Evolutionary conservation across 176 grass and related monocot genomes (phyloP).

Genomic region (Elaeis guineensis): DNA sequence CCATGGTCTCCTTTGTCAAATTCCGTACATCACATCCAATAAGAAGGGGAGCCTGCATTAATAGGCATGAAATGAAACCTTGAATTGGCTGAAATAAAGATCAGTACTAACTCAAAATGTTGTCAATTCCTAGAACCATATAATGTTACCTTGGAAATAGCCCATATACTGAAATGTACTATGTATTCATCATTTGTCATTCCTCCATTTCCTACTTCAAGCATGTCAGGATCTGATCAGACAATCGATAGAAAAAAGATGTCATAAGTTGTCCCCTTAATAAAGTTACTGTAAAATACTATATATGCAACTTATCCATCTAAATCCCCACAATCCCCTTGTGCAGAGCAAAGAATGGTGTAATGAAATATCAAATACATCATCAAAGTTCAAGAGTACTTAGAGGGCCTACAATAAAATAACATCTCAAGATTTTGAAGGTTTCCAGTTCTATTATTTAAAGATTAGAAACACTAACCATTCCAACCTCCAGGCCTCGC

Average conservation of each 20-base stretch:
- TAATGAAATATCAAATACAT: too few species aligned
- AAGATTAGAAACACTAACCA: constrained; percentile 19
- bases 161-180: constrained; percentile 88
- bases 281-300: too few species aligned
- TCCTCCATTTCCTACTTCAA: constrained; percentile 84
- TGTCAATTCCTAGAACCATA: background rate
- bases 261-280: too few species aligned
- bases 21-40: constrained; percentile 80
- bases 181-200: constrained; percentile 72
- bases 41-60: constrained; percentile 67
- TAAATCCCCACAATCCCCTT: too few species aligned
- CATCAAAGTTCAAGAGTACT: too few species aligned
- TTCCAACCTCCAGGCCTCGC: constrained; percentile 87
- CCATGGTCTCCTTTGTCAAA: constrained; percentile 57
- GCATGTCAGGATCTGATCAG: constrained; percentile 28
- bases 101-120: too few species aligned
- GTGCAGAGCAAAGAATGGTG: too few species aligned
- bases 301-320: too few species aligned
- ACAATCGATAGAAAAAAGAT: too few species aligned
- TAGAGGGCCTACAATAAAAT: background rate
- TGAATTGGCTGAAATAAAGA: background rate
- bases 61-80: background rate
- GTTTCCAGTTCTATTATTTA: background rate
- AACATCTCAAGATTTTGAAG: background rate
- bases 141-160: constrained; percentile 67